These are phyloP conservation scores for Saccharomyces hybrid DNA, from an alignment of 1,139 yeast species.

Conservation along the genomic window DNA sequence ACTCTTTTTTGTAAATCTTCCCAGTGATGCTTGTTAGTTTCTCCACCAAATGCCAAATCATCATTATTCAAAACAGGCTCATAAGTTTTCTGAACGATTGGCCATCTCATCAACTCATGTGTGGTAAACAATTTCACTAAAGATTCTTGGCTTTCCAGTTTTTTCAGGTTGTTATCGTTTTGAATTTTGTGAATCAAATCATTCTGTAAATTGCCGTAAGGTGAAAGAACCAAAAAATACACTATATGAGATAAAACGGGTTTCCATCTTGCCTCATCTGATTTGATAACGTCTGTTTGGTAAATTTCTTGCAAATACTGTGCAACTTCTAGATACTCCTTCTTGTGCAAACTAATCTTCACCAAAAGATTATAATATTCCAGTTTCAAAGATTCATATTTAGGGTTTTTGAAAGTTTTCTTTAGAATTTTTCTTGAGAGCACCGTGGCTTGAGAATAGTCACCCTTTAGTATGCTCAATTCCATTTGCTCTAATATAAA, in stretches of 20 bases:
- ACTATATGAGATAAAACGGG: conserved; percentile 62
- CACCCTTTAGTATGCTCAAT: conserved; percentile 76
- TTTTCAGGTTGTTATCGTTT: conserved; percentile 55
- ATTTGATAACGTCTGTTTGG: conserved; percentile 61
- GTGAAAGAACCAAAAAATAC: conserved; percentile 72
- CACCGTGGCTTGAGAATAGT: conserved; percentile 76
- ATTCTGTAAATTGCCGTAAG: conserved; percentile 81
- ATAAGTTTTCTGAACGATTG: conserved; percentile 65
- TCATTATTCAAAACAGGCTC: conserved; percentile 41
- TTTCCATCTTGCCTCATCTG: conserved; percentile 49
- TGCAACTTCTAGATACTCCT: conserved; percentile 76
- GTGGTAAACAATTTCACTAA: conserved; percentile 80
- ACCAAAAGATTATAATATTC: conserved; percentile 72
- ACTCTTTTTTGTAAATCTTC: conserved; percentile 81
- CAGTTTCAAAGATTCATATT: conserved; percentile 57
- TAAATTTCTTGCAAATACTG: conserved; percentile 73
- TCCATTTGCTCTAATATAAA: conserved; percentile 87
- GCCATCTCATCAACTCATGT: conserved; percentile 89
- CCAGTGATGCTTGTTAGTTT: conserved; percentile 53
- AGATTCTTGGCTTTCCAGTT: conserved; percentile 55
- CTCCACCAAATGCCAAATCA: conserved; percentile 30
- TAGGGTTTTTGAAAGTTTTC: conserved; percentile 55
- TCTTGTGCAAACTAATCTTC: conserved; percentile 66
- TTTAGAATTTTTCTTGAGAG: conserved; percentile 81
- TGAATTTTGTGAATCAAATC: conserved; percentile 78